Base-by-base conservation (phyloP, 352 stramenopile species). In the Phytopythium chamaehyphon region DNA sequence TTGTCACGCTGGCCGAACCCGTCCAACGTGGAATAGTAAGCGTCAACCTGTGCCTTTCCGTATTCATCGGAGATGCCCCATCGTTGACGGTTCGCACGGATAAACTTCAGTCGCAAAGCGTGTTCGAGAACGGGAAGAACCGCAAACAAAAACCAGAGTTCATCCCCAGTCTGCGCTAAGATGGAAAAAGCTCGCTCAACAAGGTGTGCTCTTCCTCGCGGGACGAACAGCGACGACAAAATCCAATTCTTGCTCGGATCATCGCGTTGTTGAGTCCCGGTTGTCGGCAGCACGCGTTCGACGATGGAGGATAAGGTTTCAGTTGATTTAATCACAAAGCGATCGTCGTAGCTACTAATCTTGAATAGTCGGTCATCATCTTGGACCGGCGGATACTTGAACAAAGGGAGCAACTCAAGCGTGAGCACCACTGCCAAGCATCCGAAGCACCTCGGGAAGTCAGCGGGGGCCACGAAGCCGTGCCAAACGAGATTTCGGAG, bases 1-100 rank as follows among this genome's bases (percentile, higher is more conserved):
- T 88, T 87, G 33, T 79, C 62, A n/a, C 70, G 66, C 46, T 91
- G 81, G 1, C 81, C 81, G 48, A 91, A 91, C 1, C 81, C 81
- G 50, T 91, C 81, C 9, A 91, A 49, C 15, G 81, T 91, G 14
- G 81, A 91, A 54, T 89, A 91, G 53, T 91, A 91, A 16, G 75
- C 62, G 24, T 85, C 69, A 39, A 83, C 72, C 48, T 91, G 81
- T 10, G 81, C 81, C 0, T 61, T 46, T 18, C 50, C 54, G 37
- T 83, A 86, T 26, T 66, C 62, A 38, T 57, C 65, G 7, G 59
- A 74, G 33, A 72, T 55, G 12, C 23, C 50, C 12, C 56, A 77
- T 18, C 19, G 49, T 11, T n/a, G 26, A 4, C 66, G 42, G 51
- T 90, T 90, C 4, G 23, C 23, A 1, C 44, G 49, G 24, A 89